Evolutionary conservation across 106 monocot species (phyloP), one percentile per base, ranked within the genome.

Genomic region (Dioscorea alata): DNA sequence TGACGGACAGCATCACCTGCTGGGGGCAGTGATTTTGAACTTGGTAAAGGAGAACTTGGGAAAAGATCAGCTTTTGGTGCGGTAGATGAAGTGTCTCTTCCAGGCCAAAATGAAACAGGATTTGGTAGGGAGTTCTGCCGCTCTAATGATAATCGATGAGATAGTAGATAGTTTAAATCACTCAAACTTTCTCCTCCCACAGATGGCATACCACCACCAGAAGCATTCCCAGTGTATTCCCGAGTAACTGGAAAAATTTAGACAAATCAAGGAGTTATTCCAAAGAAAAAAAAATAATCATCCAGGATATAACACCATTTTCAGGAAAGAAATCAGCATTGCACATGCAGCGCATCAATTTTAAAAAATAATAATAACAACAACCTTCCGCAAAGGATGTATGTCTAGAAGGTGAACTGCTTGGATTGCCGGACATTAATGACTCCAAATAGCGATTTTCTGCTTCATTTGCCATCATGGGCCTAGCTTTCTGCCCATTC

Each of bases 381-480:
- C 13, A 69, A 91, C 85, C 94, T 88, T 88, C 79, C 72, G 78
- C 8, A 33, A 76, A 70, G 50, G 78, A 57, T 31, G 74, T 70
- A 67, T 57, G 33, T 4, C 81, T 78, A 20, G 48, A 15, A 23
- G 72, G 49, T 59, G 78, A 63, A 60, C 34, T 75, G 31, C 64
- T 70, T 33, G 77, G 52, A 22, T 65, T 86, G 60, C 74, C 80
- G 61, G 89, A 74, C 88, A 97, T 97, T 33, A 97, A 65, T 18
- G 96, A 92, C 73, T 97, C 92, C 16, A 97, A n/a, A 75, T 84
- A 97, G 16, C 78, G 81, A 63, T 84, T 97, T 67, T 97, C 86
- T 20, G 74, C 78, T 82, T 89, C 86, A 66, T 68, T 69, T 78
- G 65, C 71, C 72, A 48, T 57, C 25, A 56, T 82, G 13, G 72